phyloP scores from a whole-genome alignment of 805 yeast species.

The Candida koratica region DNA sequence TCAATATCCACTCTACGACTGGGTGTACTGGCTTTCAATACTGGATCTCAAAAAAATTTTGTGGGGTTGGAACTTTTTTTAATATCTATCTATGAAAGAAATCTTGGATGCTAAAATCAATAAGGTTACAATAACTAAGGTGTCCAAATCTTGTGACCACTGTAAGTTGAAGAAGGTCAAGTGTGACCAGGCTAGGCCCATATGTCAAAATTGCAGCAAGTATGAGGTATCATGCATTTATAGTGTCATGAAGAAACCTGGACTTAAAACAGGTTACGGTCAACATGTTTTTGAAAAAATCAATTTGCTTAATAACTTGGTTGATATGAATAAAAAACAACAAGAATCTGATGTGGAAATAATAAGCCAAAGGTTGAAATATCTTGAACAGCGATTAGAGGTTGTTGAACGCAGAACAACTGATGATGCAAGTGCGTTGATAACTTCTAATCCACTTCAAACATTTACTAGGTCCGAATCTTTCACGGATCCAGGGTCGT shows the following conservation, averaged over 20 bases:
- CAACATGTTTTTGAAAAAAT: constrained; percentile 17
- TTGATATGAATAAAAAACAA: constrained; percentile 6
- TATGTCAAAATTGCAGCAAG: constrained; percentile 15
- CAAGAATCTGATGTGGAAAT: constrained; percentile 12
- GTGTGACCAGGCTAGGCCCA: constrained; percentile 16
- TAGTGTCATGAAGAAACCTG: constrained; percentile 19
- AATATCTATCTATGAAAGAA: constrained; percentile 3
- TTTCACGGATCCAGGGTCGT: constrained; percentile 1
- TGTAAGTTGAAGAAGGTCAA: constrained; percentile 17
- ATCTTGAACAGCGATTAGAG: constrained; percentile 1
- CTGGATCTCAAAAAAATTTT: constrained; percentile 3
- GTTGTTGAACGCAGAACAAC: neutral
- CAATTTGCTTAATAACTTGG: neutral
- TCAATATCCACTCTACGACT: neutral
- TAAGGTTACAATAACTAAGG: constrained; percentile 5
- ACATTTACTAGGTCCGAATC: constrained; percentile 1
- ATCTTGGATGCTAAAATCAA: constrained; percentile 1
- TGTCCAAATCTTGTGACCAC: constrained; percentile 17
- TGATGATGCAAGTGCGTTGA: constrained; percentile 1
- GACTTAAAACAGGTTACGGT: constrained; percentile 18
- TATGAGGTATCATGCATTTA: constrained; percentile 14
- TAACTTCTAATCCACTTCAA: constrained; percentile 4
- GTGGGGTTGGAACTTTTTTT: constrained; percentile 2
- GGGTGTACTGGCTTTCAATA: neutral
- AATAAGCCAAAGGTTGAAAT: constrained; percentile 2